Evolutionary conservation across 768 basidiomycete species (phyloP), one percentile per base, ranked within the genome.

Genomic region (Paxillus rubicundulus): DNA sequence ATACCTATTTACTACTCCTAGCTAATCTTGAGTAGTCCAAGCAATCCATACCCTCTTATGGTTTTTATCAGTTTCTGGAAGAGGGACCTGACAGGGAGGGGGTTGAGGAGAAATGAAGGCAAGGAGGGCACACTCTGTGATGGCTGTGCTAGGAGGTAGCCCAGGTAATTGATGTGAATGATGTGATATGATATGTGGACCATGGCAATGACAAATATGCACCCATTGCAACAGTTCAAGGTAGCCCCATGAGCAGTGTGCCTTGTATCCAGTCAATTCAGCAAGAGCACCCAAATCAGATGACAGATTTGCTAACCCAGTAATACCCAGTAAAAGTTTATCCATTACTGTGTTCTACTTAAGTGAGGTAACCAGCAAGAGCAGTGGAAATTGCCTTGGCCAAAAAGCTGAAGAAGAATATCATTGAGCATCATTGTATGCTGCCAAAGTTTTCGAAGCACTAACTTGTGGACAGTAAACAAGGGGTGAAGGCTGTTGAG

Each of bases 381-480:
- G 57, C 55, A 2, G 79, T 80, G 13, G 78, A 70, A 48, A 82
- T 74, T 16, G 75, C 75, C 56, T 78, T 77, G n/a, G 80, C 78
- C 36, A 82, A 71, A 33, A 75, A 65, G 54, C 81, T 82, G 54
- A 17, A 36, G 32, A 21, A 46, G 45, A 43, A 10, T 16, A 9
- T 6, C n/a, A n/a, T n/a, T n/a, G n/a, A n/a, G n/a, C n/a, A 9
- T 64, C 13, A 52, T 47, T 12, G 45, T 38, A 21, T 40, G 7
- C 9, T n/a, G 2, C 4, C 21, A 17, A n/a, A 42, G 9, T 36
- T 18, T 14, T 12, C 37, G 37, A 57, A 24, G 16, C 32, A 67
- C 79, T 58, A 58, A 84, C 84, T 81, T 72, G 59, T 85, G 84
- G 50, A 86, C 75, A 20, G 82, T 81, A 58, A 82, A 86, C 17